Base-by-base conservation (phyloP, 2,329 filamentous ascomycete genomes). In the Arthrobotrys sinensis region DNA sequence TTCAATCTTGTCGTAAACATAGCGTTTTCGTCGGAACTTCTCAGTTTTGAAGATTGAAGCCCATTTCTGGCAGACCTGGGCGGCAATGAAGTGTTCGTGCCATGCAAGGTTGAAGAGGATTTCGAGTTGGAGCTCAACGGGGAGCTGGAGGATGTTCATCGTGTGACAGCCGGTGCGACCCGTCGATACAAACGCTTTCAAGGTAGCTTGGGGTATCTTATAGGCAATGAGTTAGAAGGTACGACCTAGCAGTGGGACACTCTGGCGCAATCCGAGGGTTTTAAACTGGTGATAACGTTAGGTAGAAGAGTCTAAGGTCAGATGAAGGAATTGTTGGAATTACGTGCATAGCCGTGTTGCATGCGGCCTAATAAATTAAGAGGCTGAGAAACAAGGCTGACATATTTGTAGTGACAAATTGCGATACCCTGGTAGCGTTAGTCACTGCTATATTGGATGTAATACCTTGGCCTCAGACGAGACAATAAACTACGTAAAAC, bases 21-120 rank as follows among this genome's bases (percentile, higher is more conserved):
- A 60, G 40, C 62, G 69, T 40, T 73, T 65, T n/a, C 69, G 60
- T 12, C 62, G 60, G 60, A 73, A 73, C 11, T 11, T 43, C n/a
- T 50, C 50, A 3, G 12, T 24, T 43, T 46, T 43, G 24, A 73
- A 48, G 12, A 73, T 65, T 4, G 40, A 64, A 11, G 48, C 60
- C 69, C 69, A 73, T 55, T 14, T 16, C 28, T 63, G 60, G 28
- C 69, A 66, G 16, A 73, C 69, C 10, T 57, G 60, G 7, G 69
- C n/a, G 24, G 40, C 69, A 32, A 73, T 43, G 14, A 73, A 73
- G 16, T 73, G 69, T 38, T 73, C 60, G 16, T 73, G 38, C 69
- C 69, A 73, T 11, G 11, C 24, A 16, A 73, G 69, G 19, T 60
- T 21, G 40, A 21, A 40, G 12, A 73, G 69, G 34, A 73, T 60